phyloP scores from a whole-genome alignment of 768 basidiomycete species.

The Tylopilus intermedius region DNA sequence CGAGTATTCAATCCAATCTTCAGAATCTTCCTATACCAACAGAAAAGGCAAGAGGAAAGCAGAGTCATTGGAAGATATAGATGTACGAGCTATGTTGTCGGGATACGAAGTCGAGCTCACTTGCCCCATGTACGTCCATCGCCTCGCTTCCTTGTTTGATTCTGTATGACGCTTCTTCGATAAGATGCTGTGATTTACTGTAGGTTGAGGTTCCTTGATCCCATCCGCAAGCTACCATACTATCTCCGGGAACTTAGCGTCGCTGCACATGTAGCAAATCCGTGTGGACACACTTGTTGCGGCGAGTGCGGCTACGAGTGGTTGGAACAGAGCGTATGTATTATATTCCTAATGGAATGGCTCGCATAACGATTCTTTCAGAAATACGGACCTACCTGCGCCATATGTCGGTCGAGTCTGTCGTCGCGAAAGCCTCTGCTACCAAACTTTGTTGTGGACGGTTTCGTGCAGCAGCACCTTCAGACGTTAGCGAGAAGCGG shows the following conservation, averaged over 20 bases:
- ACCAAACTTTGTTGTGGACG: conserved; percentile 62
- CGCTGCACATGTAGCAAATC: conserved; percentile 56
- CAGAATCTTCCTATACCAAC: conserved; percentile 11
- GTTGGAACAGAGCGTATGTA: conserved; percentile 48
- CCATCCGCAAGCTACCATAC: background rate
- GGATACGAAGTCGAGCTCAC: conserved; percentile 60
- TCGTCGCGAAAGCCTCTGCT: conserved; percentile 43
- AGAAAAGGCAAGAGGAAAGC: conserved; percentile 46
- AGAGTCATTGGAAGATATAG: conserved; percentile 19
- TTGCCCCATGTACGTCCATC: conserved; percentile 64
- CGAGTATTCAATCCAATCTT: conserved; percentile 3
- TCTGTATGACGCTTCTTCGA: background rate
- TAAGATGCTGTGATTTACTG: conserved; percentile 74
- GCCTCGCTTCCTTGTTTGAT: background rate
- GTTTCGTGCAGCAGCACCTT: conserved; percentile 57
- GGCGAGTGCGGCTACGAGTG: conserved; percentile 63
- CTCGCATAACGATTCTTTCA: conserved; percentile 14
- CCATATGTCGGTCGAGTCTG: conserved; percentile 54
- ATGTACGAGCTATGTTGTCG: conserved; percentile 33
- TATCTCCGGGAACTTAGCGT: conserved; percentile 39
- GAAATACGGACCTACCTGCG: conserved; percentile 47
- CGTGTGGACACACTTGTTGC: conserved; percentile 72
- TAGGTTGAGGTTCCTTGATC: conserved; percentile 31
- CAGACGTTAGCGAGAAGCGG: conserved; percentile 42
- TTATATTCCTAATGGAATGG: background rate